Evolutionary conservation across 225 moss, liverwort and hornwort genomes (phyloP), one percentile per base, ranked within the genome.

Genomic region (Bryum argenteum): DNA sequence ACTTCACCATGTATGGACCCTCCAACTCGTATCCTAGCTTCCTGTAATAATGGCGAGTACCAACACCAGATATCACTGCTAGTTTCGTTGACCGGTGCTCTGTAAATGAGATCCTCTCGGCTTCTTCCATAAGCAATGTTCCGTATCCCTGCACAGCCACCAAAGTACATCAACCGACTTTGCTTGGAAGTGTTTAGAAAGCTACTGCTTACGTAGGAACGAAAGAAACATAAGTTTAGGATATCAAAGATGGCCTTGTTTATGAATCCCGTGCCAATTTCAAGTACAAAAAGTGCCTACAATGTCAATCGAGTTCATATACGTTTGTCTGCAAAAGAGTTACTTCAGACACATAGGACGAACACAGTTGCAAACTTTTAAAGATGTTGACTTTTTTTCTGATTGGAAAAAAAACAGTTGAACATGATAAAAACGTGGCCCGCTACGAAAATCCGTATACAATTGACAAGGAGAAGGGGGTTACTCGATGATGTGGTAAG

Each of bases 1-100:
- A 79, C 80, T 98, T 98, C 23, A 98, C 89, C 98, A 98, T 98
- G 77, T 98, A 98, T 13, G 98, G 92, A 75, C 98, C 98, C 80
- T 98, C 98, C 61, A 94, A 78, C 83, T 98, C 98, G 77, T 94
- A 98, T 16, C 98, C 94, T 48, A 98, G 82, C 80, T 94, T 98
- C 70, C 98, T 86, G 26, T 98, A 98, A 64, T 98, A 98, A 79
- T 98, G 98, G 57, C 98, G 90, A 24, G 98, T 98, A 61, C 98
- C 98, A 43, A 98, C 84, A 26, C 98, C 98, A 10, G 98, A 98
- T 54, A 98, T 98, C 37, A 98, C 98, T 16, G 92, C 94, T 63
- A 94, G 18, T 75, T 91, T 98, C 61, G 80, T 79, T 10, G 98
- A 98, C 70, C 85, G 91, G 67, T 98, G 98, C 66, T 98, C 98